Evolutionary conservation across 345 rosid species (phyloP).

Genomic region (Angophora floribunda): DNA sequence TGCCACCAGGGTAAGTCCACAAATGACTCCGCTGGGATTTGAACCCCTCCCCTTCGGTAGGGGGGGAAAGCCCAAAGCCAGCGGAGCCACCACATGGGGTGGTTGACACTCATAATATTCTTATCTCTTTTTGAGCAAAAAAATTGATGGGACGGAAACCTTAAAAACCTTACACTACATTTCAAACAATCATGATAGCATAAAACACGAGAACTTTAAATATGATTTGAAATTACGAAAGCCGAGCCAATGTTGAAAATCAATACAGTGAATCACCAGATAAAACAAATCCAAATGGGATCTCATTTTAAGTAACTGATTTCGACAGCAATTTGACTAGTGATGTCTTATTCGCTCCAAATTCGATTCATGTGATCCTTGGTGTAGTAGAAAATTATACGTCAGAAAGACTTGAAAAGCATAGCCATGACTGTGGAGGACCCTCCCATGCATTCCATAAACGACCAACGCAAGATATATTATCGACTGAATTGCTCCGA

Average conservation of each 20-base stretch:
- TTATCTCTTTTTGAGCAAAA: too few relatives aligned
- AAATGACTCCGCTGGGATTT: too few relatives aligned
- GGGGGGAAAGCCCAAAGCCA: too few relatives aligned
- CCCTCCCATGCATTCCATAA: not conserved
- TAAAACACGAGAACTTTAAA: too few relatives aligned
- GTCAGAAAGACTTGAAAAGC: not conserved
- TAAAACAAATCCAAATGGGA: too few relatives aligned
- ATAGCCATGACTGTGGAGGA: not conserved
- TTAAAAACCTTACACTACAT: not conserved
- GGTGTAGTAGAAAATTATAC: not conserved
- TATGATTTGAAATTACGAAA: too few relatives aligned
- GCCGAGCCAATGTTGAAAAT: too few relatives aligned
- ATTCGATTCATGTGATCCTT: not conserved
- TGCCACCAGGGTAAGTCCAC: too few relatives aligned
- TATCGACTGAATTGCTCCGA: not conserved
- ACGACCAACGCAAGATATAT: not conserved
- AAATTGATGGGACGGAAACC: not conserved
- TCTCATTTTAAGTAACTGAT: not conserved
- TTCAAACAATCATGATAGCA: not conserved
- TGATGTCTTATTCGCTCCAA: not conserved
- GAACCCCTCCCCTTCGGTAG: too few relatives aligned
- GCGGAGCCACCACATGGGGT: too few relatives aligned
- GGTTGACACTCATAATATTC: not conserved
- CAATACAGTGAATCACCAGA: not conserved
- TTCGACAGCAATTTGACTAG: not conserved